Percentiles rank a stretch among this genome's conserved stretches.
Conservation (phyloP, 2,329 filamentous ascomycete species). For the Fusarium subglutinans region DNA sequence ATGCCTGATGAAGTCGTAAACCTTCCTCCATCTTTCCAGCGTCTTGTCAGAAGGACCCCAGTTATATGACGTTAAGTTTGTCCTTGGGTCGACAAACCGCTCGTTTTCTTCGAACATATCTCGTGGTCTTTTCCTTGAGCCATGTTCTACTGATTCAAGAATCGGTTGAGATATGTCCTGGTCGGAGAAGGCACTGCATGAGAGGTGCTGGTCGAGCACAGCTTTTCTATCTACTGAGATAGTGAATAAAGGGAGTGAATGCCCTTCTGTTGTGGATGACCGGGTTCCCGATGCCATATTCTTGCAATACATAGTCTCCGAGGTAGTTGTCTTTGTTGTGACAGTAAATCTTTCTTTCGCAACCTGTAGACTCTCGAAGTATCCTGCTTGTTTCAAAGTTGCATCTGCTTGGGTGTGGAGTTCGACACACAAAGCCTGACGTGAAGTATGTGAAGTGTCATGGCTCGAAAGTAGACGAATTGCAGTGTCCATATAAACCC, state of each 20-base stretch:
- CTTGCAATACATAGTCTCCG: background rate
- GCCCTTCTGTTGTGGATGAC: background rate
- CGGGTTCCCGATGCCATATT: accelerated
- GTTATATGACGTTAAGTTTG: background rate
- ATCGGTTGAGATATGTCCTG: background rate
- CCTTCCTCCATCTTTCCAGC: background rate
- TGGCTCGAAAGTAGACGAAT: accelerated
- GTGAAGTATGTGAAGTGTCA: accelerated
- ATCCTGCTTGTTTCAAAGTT: background rate
- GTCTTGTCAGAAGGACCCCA: background rate
- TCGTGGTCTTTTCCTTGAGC: background rate
- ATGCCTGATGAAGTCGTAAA: background rate
- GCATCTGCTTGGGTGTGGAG: background rate
- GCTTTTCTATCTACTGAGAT: background rate
- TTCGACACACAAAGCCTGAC: background rate
- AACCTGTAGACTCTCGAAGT: background rate
- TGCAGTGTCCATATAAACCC: accelerated
- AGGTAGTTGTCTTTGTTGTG: background rate
- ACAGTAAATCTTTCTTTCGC: accelerated
- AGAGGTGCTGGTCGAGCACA: background rate
- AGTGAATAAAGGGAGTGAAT: background rate
- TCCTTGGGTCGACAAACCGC: background rate
- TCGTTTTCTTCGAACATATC: background rate
- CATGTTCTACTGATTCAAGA: background rate
- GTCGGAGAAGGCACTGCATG: background rate